phyloP scores from a whole-genome alignment of 768 basidiomycete genomes.

The Naganishia vishniacii region DNA sequence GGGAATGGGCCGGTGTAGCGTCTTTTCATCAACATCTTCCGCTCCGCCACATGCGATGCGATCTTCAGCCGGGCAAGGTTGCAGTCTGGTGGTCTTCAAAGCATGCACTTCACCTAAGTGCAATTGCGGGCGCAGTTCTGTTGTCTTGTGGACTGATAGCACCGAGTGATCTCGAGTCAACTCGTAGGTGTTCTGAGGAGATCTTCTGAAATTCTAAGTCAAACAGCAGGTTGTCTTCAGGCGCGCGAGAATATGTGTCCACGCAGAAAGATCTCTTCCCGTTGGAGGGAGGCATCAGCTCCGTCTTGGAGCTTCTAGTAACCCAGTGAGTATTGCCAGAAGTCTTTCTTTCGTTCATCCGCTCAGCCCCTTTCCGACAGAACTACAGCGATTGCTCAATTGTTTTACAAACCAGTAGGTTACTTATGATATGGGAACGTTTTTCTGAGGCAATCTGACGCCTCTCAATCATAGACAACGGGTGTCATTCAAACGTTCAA shows the following conservation, averaged over 20 bases:
- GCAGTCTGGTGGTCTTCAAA: conserved; percentile 58
- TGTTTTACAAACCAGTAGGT: conserved; percentile 51
- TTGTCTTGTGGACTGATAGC: neutral
- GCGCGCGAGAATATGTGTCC: conserved; percentile 19
- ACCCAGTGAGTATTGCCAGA: conserved; percentile 1
- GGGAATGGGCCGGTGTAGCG: conserved; percentile 41
- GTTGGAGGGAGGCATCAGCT: conserved; percentile 5
- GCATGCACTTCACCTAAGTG: conserved; percentile 56
- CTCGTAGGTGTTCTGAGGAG: neutral
- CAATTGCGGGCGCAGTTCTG: conserved; percentile 56
- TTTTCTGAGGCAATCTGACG: neutral
- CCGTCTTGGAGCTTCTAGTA: conserved; percentile 8
- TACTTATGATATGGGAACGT: neutral
- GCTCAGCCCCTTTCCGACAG: conserved; percentile 38
- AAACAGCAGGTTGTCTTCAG: too few relatives aligned
- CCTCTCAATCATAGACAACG: conserved; percentile 44
- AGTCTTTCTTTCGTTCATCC: neutral
- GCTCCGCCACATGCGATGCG: conserved; percentile 50
- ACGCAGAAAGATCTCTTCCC: conserved; percentile 7
- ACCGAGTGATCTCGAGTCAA: neutral
- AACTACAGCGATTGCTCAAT: conserved; percentile 51
- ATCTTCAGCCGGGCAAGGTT: conserved; percentile 54
- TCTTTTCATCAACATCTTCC: conserved; percentile 10
- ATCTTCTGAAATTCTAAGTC: neutral
- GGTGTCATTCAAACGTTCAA: conserved; percentile 54